Percentiles rank a stretch among this genome's conserved stretches.
Evolutionary conservation across 164 flowering plant species (phyloP).

Genomic region (Annona cherimola): DNA sequence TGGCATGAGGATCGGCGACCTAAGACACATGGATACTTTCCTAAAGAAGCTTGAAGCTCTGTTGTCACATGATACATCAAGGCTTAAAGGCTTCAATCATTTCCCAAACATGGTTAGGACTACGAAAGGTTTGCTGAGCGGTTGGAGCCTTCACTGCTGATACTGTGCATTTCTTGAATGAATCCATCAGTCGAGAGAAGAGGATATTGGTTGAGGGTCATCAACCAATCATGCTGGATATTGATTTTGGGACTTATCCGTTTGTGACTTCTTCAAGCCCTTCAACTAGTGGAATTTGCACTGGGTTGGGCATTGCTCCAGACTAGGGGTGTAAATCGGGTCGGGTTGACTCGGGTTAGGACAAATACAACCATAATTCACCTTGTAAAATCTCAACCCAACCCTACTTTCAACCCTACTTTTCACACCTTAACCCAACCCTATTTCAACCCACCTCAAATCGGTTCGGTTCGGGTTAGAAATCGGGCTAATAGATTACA

Average conservation of each 20-base stretch:
- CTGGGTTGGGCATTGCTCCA: slow-evolving; percentile 97
- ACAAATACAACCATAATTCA: too few species aligned
- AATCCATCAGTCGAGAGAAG: slow-evolving; percentile 63
- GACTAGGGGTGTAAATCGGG: too few species aligned
- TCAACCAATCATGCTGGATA: slow-evolving; percentile 95
- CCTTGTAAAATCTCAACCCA: too few species aligned
- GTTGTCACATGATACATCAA: slow-evolving; percentile 72
- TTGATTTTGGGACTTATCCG: slow-evolving; percentile 97
- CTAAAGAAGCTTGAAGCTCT: slow-evolving; percentile 84
- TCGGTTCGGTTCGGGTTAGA: too few species aligned
- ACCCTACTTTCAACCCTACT: too few species aligned
- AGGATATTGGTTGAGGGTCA: slow-evolving; percentile 97
- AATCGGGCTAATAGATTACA: too few species aligned
- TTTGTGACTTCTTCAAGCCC: slow-evolving; percentile 97
- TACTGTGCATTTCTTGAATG: slow-evolving; percentile 76
- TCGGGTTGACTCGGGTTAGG: too few species aligned
- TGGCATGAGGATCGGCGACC: slow-evolving; percentile 86
- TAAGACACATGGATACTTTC: slow-evolving; percentile 94
- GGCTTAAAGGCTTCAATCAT: slow-evolving; percentile 64
- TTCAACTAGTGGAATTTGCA: slow-evolving; percentile 98
- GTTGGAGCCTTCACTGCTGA: slow-evolving; percentile 81
- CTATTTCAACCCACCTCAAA: too few species aligned
- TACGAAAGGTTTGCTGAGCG: slow-evolving; percentile 84
- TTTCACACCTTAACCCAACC: too few species aligned
- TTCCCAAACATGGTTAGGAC: slow-evolving; percentile 60